Evolutionary conservation across 2,329 filamentous ascomycete genomes (phyloP).

Genomic region (Dothideomycetidae sp.): DNA sequence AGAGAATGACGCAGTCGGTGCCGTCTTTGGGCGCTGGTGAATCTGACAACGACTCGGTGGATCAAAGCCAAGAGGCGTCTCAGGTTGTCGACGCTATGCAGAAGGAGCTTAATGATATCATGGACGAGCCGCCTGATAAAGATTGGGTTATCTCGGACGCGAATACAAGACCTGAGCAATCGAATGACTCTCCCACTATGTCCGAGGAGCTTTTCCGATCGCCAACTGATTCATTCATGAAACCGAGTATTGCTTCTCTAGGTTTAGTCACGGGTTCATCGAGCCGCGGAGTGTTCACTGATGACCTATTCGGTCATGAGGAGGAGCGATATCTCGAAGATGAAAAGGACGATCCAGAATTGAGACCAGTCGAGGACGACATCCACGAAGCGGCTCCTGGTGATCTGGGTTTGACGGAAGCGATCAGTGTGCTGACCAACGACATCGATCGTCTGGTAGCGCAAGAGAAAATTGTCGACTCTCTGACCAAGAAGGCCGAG

Average conservation of each 20-base stretch:
- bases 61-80: constrained; percentile 44
- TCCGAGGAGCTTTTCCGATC: constrained; percentile 35
- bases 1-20: constrained; percentile 61
- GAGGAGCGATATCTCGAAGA: constrained; percentile 76
- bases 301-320: constrained; percentile 85
- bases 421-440: constrained; percentile 71
- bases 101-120: constrained; percentile 77
- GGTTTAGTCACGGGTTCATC: constrained; percentile 80
- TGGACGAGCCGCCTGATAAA: constrained; percentile 57
- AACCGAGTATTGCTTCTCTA: constrained; percentile 78
- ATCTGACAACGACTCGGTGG: constrained; percentile 49
- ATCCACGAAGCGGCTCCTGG: constrained; percentile 91
- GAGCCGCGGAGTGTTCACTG: constrained; percentile 80
- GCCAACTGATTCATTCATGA: constrained; percentile 39
- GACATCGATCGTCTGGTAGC: constrained; percentile 81
- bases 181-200: constrained; percentile 31
- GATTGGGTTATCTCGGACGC: constrained; percentile 49
- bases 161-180: constrained; percentile 35
- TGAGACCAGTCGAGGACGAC: constrained; percentile 57
- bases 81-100: constrained; percentile 87
- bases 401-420: constrained; percentile 83
- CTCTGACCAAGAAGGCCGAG: constrained; percentile 83
- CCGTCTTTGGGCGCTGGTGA: constrained; percentile 72
- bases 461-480: constrained; percentile 84
- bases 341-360: constrained; percentile 54